Base-by-base conservation (phyloP, 1,139 yeast species). In the Hansenula sp. region DNA sequence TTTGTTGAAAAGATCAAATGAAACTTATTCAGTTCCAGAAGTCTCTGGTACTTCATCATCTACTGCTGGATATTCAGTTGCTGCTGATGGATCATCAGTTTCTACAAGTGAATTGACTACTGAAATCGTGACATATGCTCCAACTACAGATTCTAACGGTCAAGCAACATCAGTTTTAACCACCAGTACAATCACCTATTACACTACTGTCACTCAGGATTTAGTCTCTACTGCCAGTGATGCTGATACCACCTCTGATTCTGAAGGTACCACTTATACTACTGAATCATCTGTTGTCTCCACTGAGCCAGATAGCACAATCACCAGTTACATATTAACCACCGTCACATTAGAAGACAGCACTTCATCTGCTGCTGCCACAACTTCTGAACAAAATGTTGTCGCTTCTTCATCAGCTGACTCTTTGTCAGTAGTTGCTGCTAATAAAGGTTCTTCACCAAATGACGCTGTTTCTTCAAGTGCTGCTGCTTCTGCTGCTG, bases 81-180 rank as follows among this genome's bases (percentile, higher is more conserved):
- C 39, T 16, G 30, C 41, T 1, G 74, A 59, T 19, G 38, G 52
- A 7, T 33, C 54, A 11, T 17, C 21, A 9, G 31, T 16, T 18
- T 29, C 31, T 7, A 18, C 31, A 12, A 18, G 31, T 29, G 31
- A 29, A 14, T 29, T 57, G n/a, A 45, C 57, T n/a, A 51, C 59
- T 11, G 48, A 44, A 12, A 41, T 53, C n/a, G 48, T 53, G 9
- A 45, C 55, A 9, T 39, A 34, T 28, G 39, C 51, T 21, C 48
- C 55, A 32, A 45, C 57, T 14, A 44, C 44, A 14, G 51, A 51
- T 30, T 46, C 59, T 0, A 40, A 55, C 30, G 62, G 62, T 16
- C 66, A 60, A 26, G 49, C 61, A 36, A 55, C 61, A 6, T 65
- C 65, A 30, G 46, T 62, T 26, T 61, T 57, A 43, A 46, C 59